Evolutionary conservation across 2,329 filamentous ascomycete species (phyloP), one percentile per base, ranked within the genome.

Genomic region (Calonectria pauciramosa): DNA sequence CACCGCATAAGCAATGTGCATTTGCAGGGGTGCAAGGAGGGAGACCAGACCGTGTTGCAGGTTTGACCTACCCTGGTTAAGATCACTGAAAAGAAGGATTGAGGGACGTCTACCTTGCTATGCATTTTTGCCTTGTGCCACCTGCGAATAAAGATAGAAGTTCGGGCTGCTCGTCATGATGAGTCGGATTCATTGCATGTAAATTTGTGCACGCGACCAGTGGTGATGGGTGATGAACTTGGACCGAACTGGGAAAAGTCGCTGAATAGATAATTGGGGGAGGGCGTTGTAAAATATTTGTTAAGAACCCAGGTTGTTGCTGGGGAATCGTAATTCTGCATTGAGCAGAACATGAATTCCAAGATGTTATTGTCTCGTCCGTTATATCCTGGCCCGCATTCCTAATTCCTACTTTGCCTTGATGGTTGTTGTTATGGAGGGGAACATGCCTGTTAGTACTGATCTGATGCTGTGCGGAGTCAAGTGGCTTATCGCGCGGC

Each of bases 401-500:
- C 41, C 44, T 41, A 63, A 59, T 66, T 20, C 26, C 60, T 56
- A 18, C 52, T 51, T 66, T 38, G 66, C 38, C 51, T 60, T 69
- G 69, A 20, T 32, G 36, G 41, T 70, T 34, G 26, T 36, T 23
- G 52, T 47, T 60, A 67, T 30, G 64, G 59, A 67, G 36, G 52
- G 28, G 28, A 26, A 9, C 36, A 23, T 41, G 34, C 13, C 16
- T 20, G n/a, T 47, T 47, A 47, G 44, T 18, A 47, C 56, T 63
- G 36, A 63, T 41, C 71, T 77, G 71, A 71, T 54, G 64, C 70
- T 65, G 56, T 77, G 74, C 69, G 68, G 73, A 71, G 49, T 60
- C 74, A 44, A 59, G 69, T 73, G 44, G 47, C 72, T 78, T 80
- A 81, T 79, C 80, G 75, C 69, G 26, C 59, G 71, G 34, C 47